A percentile compares a stretch with the other conserved stretches of the same genome.
These are phyloP conservation scores for Venturia oleaginea DNA, from an alignment of 2,329 filamentous ascomycete species.

Conservation along the genomic window DNA sequence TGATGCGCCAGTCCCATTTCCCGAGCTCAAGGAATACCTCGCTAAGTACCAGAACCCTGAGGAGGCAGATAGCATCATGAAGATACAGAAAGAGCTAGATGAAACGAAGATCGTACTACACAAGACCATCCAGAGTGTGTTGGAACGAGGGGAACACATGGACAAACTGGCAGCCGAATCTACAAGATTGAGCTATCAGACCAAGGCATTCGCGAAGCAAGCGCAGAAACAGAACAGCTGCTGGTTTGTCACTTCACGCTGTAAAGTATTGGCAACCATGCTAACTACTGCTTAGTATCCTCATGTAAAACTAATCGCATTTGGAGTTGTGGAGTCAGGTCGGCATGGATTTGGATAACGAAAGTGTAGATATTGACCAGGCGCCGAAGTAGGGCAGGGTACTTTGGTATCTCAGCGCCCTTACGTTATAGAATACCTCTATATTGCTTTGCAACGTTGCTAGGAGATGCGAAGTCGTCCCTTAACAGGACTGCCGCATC, in stretches of 20 bases:
- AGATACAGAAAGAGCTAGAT: slow-evolving; percentile 93
- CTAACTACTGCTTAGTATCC: background rate
- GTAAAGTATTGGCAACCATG: background rate
- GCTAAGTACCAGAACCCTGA: slow-evolving; percentile 75
- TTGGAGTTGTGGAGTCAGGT: slow-evolving; percentile 2
- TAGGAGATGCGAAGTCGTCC: background rate
- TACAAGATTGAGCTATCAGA: slow-evolving; percentile 79
- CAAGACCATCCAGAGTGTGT: slow-evolving; percentile 84
- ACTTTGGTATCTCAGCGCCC: background rate
- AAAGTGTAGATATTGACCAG: background rate
- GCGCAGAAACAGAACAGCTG: slow-evolving; percentile 55
- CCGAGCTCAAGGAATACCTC: slow-evolving; percentile 71
- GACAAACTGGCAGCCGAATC: slow-evolving; percentile 91
- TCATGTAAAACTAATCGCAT: background rate
- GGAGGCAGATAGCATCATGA: slow-evolving; percentile 84
- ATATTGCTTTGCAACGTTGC: background rate
- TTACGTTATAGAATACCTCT: background rate
- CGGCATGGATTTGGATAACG: background rate
- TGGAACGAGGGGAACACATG: slow-evolving; percentile 94
- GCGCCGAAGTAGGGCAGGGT: background rate
- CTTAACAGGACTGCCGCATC: background rate
- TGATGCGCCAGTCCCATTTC: slow-evolving; percentile 50
- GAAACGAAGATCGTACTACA: slow-evolving; percentile 96
- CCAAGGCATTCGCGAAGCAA: slow-evolving; percentile 92
- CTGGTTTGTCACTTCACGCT: slow-evolving; percentile 44